A percentile compares a stretch with the other conserved stretches of the same genome.
Evolutionary conservation across 2,329 filamentous ascomycete genomes (phyloP).

Genomic region (Didymella sp.): DNA sequence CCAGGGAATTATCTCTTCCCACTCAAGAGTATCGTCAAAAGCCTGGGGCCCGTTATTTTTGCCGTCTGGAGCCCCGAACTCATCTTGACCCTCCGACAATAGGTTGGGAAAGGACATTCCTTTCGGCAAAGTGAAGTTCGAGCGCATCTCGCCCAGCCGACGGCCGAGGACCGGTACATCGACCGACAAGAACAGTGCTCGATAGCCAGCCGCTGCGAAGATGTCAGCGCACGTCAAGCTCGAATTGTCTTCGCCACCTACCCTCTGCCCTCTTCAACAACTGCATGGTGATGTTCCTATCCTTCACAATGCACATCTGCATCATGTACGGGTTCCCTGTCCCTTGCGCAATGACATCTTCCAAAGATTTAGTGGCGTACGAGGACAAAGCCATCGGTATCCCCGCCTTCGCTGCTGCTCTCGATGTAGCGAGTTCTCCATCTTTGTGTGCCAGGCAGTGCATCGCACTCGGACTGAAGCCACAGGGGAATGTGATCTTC

Average conservation of each 20-base stretch:
- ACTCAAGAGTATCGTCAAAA: conserved; percentile 47
- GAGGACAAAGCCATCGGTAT: conserved; percentile 72
- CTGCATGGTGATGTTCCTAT: conserved; percentile 53
- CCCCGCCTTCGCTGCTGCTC: conserved; percentile 63
- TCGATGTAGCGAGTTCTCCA: conserved; percentile 66
- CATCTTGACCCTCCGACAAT: conserved; percentile 30
- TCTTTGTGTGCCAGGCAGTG: conserved; percentile 70
- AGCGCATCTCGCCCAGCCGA: conserved; percentile 62
- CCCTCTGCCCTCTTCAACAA: conserved; percentile 55
- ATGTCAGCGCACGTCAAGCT: neutral
- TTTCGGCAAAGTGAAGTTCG: conserved; percentile 58
- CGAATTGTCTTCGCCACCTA: conserved; percentile 31
- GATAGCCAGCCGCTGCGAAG: conserved; percentile 47
- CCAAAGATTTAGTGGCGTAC: conserved; percentile 60
- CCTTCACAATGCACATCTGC: conserved; percentile 62
- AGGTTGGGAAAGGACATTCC: conserved; percentile 56
- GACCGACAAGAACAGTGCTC: conserved; percentile 62
- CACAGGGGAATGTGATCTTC: conserved; percentile 47
- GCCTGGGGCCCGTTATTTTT: conserved; percentile 25
- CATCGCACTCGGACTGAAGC: conserved; percentile 65
- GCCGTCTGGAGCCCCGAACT: conserved; percentile 28
- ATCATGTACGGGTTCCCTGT: conserved; percentile 53
- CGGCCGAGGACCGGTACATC: conserved; percentile 63
- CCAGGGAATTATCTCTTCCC: conserved; percentile 60
- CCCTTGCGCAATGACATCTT: conserved; percentile 65